Evolutionary conservation across 805 yeast species (phyloP).

Genomic region (Saccharomycopsis malanga): DNA sequence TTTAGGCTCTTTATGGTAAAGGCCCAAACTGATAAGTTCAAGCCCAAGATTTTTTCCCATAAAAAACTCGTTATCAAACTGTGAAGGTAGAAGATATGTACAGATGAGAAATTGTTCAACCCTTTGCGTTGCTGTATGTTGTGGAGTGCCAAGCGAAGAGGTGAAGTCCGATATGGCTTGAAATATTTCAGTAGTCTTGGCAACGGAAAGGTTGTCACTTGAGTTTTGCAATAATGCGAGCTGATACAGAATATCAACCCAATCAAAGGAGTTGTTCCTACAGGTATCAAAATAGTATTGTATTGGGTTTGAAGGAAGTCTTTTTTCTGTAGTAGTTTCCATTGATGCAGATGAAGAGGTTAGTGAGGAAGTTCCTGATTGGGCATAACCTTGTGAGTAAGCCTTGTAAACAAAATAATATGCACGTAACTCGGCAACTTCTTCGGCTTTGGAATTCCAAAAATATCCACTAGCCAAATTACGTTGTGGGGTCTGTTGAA

Average conservation of each 20-base stretch:
- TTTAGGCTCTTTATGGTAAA: conserved; percentile 34
- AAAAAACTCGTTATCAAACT: conserved; percentile 27
- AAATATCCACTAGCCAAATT: conserved; percentile 1
- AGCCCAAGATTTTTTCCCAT: conserved; percentile 41
- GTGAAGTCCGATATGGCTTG: not conserved
- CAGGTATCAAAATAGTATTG: not conserved
- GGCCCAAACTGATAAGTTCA: conserved; percentile 34
- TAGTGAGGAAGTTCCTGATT: not conserved
- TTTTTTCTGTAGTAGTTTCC: not conserved
- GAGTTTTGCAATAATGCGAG: not conserved
- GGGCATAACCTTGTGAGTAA: conserved; percentile 13
- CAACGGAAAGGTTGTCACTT: not conserved
- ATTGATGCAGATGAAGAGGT: not conserved
- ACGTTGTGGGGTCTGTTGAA: no score
- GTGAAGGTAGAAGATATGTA: conserved; percentile 25
- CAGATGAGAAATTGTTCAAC: conserved; percentile 25
- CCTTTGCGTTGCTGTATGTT: not conserved
- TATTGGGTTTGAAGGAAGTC: not conserved
- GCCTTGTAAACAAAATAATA: conserved; percentile 6
- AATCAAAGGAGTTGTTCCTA: not conserved
- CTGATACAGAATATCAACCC: not conserved
- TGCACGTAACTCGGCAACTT: not conserved
- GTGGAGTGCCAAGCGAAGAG: not conserved
- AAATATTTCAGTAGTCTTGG: not conserved
- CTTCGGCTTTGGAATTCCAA: conserved; percentile 1